A percentile compares a stretch with the other conserved stretches of the same genome.
Conservation (phyloP, 768 basidiomycete genomes). For the Naganishia onofrii region DNA sequence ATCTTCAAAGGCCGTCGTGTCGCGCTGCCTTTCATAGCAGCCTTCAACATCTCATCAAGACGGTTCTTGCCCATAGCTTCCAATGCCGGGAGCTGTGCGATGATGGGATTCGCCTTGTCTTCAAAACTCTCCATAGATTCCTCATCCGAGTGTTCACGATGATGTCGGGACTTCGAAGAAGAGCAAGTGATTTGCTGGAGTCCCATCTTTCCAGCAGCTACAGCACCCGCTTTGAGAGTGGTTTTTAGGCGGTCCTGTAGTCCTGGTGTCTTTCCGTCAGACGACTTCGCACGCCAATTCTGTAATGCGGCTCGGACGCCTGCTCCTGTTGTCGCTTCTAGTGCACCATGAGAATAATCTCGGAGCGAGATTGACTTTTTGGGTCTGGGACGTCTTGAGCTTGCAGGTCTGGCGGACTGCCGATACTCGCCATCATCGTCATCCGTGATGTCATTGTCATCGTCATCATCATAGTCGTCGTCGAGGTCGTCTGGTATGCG, state of each 20-base stretch:
- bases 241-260: conserved; percentile 8
- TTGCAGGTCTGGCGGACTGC: background rate
- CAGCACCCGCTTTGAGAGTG: conserved; percentile 3
- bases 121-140: background rate
- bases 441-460: background rate
- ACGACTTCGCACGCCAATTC: background rate
- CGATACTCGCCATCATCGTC: background rate
- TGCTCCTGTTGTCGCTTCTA: background rate
- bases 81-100: background rate
- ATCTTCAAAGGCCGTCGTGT: background rate
- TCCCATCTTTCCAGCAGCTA: background rate
- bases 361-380: background rate
- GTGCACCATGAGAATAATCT: background rate
- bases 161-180: background rate
- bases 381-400: background rate
- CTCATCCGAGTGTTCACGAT: background rate
- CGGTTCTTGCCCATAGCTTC: background rate
- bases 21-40: background rate
- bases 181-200: background rate
- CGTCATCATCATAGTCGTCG: background rate
- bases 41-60: background rate
- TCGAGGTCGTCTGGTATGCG: background rate
- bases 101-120: background rate
- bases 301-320: background rate
- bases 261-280: background rate